Evolutionary conservation across 495 filamentous ascomycete species (phyloP).

Genomic region (Hypoxylon fragiforme): DNA sequence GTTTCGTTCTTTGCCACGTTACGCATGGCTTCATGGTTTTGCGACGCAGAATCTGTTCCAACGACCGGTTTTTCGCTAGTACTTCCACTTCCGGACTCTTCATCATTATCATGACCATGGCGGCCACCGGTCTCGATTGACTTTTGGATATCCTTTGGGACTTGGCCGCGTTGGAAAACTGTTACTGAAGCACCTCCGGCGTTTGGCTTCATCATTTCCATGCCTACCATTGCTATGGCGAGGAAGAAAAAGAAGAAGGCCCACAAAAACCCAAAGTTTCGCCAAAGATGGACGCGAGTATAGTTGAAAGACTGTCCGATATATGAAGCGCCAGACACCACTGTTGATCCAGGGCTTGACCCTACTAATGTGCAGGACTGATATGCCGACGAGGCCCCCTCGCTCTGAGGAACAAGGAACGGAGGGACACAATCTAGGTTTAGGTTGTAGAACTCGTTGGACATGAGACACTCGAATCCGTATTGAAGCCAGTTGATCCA

Average conservation of each 20-base stretch:
- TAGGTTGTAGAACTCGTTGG: conserved; percentile 74
- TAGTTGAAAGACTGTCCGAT: conserved; percentile 60
- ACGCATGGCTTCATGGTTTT: conserved; percentile 15
- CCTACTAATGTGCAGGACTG: conserved; percentile 63
- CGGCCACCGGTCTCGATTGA: conserved; percentile 35
- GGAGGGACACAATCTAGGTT: conserved; percentile 40
- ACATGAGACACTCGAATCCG: conserved; percentile 70
- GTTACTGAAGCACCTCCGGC: conserved; percentile 72
- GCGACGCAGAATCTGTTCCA: conserved; percentile 4
- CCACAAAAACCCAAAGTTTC: conserved; percentile 71
- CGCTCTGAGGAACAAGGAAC: conserved; percentile 48
- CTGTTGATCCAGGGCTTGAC: conserved; percentile 48
- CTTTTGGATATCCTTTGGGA: conserved; percentile 27
- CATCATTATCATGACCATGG: conserved; percentile 16
- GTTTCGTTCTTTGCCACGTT: conserved; percentile 33
- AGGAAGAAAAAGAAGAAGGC: conserved; percentile 68
- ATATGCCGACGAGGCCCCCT: conserved; percentile 37
- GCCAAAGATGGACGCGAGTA: conserved; percentile 62
- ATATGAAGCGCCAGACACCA: conserved; percentile 57
- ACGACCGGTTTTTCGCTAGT: conserved; percentile 14
- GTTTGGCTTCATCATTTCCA: conserved; percentile 71
- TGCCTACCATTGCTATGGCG: conserved; percentile 61
- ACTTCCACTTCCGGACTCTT: conserved; percentile 24
- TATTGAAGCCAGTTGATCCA: conserved; percentile 37
- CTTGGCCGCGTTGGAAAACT: conserved; percentile 52